Evolutionary conservation across 164 flowering plant genomes (phyloP).

Genomic region (Cinnamomum chago): DNA sequence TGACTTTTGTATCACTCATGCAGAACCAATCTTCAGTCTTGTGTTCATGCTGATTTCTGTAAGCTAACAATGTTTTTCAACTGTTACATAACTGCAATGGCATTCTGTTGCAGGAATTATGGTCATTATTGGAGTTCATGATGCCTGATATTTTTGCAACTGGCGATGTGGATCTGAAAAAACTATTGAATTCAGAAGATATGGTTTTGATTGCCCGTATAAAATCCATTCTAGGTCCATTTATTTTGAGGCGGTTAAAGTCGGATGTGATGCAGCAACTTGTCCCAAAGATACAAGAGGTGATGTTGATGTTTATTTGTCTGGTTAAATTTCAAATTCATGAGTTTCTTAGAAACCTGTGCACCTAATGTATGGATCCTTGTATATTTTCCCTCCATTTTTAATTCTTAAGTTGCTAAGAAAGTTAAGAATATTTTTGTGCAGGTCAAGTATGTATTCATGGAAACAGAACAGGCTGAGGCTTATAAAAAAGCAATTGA

Average conservation of each 20-base stretch:
- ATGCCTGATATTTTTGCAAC: conserved; percentile 93
- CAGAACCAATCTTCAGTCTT: neutral
- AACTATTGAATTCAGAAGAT: conserved; percentile 72
- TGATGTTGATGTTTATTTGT: conserved; percentile 20
- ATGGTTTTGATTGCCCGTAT: conserved; percentile 66
- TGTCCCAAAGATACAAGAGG: conserved; percentile 81
- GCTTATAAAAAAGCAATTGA: conserved; percentile 92
- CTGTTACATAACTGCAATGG: neutral
- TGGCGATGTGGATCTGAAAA: conserved; percentile 85
- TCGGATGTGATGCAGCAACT: conserved; percentile 98
- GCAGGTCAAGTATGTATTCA: conserved; percentile 75
- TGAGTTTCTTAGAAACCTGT: neutral
- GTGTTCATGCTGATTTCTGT: neutral
- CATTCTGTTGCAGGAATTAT: conserved; percentile 66
- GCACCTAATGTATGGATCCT: neutral
- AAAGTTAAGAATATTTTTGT: conserved; percentile 16
- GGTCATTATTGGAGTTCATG: conserved; percentile 98
- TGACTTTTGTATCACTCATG: neutral
- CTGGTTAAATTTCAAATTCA: neutral
- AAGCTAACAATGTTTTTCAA: neutral
- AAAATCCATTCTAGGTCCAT: conserved; percentile 94
- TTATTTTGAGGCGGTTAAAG: conserved; percentile 89
- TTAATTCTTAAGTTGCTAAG: conserved; percentile 1
- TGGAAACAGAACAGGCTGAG: conserved; percentile 64
- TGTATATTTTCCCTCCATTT: neutral